Evolutionary conservation across 768 basidiomycete genomes (phyloP), one percentile per base, ranked within the genome.

Genomic region (Xanthoconium stramineum): DNA sequence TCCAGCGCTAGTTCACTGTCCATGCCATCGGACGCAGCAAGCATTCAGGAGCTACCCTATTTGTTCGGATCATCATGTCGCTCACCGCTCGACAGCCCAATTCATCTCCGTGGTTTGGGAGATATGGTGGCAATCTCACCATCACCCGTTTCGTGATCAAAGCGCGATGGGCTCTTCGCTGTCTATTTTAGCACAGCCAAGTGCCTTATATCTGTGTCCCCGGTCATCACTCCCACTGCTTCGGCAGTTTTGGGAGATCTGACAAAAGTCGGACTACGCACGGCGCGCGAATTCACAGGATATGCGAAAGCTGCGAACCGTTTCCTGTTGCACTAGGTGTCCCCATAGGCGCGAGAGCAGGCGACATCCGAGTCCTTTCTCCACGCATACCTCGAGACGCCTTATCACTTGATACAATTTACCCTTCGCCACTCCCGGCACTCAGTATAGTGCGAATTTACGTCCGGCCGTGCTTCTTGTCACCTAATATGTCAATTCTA

Each of bases 1-100:
- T 51, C 64, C 13, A 55, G 38, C 39, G 3, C 19, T 38, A 30
- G 42, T 19, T 46, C 47, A 14, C 19, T 43, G 13, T 42, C 64
- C 11, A 53, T 50, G 3, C 52, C 50, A 19, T 44, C 53, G 11
- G 52, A 50, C n/a, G 12, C 36, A 44, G 10, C 28, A 29, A 44
- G 8, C 8, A 24, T 40, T 29, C 52, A 29, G 17, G 52, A 55
- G 29, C 8, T 59, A 30, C 29, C 39, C 15, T 20, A 19, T 1
- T 20, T 37, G 6, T 50, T 59, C 17, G 47, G 46, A 17, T 39
- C 52, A 32, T 20, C 51, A 19, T 56, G 40, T 47, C 37, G 30
- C 33, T 44, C 47, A 3, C 14, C 9, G 1, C 35, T 44, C 15
- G 36, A 52, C 9, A 48, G 36, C 3, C 40, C 40, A 4, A 19